phyloP scores from a whole-genome alignment of 495 filamentous ascomycete species.

The Podospora australis region DNA sequence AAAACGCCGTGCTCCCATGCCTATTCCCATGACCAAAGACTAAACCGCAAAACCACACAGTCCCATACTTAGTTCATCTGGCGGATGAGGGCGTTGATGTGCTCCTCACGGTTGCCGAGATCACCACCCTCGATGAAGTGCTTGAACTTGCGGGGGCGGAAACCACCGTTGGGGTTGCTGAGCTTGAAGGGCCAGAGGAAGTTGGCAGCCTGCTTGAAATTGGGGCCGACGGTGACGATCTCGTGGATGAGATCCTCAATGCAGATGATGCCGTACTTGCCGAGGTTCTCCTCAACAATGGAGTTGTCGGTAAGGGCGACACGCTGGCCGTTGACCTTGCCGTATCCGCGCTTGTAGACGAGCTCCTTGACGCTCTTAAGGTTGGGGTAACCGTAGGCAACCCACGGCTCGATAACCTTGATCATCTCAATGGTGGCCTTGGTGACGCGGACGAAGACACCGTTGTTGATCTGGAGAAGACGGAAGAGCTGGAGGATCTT shows the following conservation, averaged over 20 bases:
- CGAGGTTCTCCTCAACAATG: conserved; percentile 91
- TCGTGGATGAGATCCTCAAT: conserved; percentile 99
- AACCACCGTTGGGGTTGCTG: conserved; percentile 92
- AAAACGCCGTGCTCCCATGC: conserved; percentile 35
- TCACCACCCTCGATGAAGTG: conserved; percentile 99
- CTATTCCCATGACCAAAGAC: conserved; percentile 28
- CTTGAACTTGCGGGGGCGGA: conserved; percentile 94
- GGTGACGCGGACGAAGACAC: conserved; percentile 93
- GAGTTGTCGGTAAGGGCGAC: conserved; percentile 94
- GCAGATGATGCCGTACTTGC: conserved; percentile 98
- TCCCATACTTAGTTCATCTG: conserved; percentile 83
- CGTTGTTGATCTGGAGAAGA: conserved; percentile 99
- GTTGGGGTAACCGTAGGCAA: conserved; percentile 98
- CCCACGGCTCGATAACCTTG: conserved; percentile 94
- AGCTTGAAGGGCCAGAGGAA: conserved; percentile 99
- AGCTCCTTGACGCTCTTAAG: conserved; percentile 98
- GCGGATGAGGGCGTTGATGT: conserved; percentile 93
- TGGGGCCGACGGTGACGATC: conserved; percentile 96
- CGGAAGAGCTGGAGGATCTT: conserved; percentile 99
- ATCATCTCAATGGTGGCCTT: conserved; percentile 98
- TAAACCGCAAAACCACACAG: conserved; percentile 26
- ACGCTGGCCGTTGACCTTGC: conserved; percentile 95
- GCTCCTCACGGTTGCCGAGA: conserved; percentile 94
- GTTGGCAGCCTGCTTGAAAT: conserved; percentile 99
- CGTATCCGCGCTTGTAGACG: conserved; percentile 99